Evolutionary conservation across 768 basidiomycete genomes (phyloP).

Genomic region (Amylocystis lapponica): DNA sequence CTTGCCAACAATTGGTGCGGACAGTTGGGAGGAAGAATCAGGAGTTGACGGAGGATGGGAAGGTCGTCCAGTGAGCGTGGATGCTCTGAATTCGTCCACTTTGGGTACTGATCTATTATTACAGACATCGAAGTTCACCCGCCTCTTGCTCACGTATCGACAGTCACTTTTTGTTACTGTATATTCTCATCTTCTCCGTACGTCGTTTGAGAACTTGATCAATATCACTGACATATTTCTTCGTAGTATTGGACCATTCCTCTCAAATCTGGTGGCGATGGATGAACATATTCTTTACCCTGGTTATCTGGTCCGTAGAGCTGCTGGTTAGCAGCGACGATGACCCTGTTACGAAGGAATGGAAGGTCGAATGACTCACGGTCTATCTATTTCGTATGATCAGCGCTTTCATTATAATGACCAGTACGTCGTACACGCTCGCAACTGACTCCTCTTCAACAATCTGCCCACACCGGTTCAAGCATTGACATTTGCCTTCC

Average conservation of each 20-base stretch:
- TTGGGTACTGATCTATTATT: not conserved
- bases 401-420: no score
- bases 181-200: slow-evolving; percentile 81
- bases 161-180: slow-evolving; percentile 83
- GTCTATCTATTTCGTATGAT: not conserved
- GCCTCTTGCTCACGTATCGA: slow-evolving; percentile 72
- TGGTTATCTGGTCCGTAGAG: slow-evolving; percentile 79
- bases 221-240: not conserved
- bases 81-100: not conserved
- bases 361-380: slow-evolving; percentile 64
- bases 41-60: slow-evolving; percentile 62
- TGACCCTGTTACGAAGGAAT: slow-evolving; percentile 50
- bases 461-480: no score
- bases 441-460: no score
- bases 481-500: slow-evolving; percentile 19
- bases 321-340: slow-evolving; percentile 75
- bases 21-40: slow-evolving; percentile 69
- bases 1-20: slow-evolving; percentile 81
- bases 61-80: slow-evolving; percentile 64
- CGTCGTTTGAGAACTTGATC: slow-evolving; percentile 26
- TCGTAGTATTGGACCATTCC: slow-evolving; percentile 69
- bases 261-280: slow-evolving; percentile 94
- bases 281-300: slow-evolving; percentile 85
- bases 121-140: slow-evolving; percentile 73
- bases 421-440: not conserved